Evolutionary conservation across 2,329 filamentous ascomycete species (phyloP).

Genomic region (Colletotrichum sp.): DNA sequence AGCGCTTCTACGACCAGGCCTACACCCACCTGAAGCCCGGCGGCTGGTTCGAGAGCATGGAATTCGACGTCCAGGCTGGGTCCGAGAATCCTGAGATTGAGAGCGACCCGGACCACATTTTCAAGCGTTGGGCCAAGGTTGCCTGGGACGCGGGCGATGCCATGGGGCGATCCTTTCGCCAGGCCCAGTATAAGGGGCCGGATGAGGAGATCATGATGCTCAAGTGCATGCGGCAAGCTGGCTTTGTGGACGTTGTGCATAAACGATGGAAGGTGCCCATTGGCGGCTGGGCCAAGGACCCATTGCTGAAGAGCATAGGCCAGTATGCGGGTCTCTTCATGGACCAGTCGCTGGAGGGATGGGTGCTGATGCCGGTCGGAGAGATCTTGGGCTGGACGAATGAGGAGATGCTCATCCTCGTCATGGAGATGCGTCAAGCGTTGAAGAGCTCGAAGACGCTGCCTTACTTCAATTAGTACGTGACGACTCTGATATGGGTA

Average conservation of each 20-base stretch:
- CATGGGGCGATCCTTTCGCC: conserved; percentile 32
- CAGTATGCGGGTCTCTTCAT: conserved; percentile 26
- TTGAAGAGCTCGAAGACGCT: neutral
- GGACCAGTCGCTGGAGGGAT: conserved; percentile 30
- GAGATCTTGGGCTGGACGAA: conserved; percentile 31
- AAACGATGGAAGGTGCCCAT: conserved; percentile 21
- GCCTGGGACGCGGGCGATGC: conserved; percentile 29
- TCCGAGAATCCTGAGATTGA: neutral
- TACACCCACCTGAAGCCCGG: conserved; percentile 52
- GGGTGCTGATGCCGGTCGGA: conserved; percentile 29
- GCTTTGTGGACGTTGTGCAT: conserved; percentile 25
- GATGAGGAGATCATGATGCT: conserved; percentile 17
- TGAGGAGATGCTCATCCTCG: conserved; percentile 28
- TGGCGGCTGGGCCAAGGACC: conserved; percentile 21
- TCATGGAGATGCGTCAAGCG: conserved; percentile 23
- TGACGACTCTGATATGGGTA: no score
- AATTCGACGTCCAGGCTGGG: conserved; percentile 27
- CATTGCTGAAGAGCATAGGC: conserved; percentile 5
- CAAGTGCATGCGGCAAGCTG: neutral
- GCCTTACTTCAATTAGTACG: neutral
- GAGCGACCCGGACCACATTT: neutral
- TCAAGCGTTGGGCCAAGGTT: neutral
- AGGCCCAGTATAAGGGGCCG: conserved; percentile 22
- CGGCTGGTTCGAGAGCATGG: conserved; percentile 35
- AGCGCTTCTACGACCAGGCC: conserved; percentile 55